Conservation (phyloP, 345 rosid species). For the Dipteronia sinensis region DNA sequence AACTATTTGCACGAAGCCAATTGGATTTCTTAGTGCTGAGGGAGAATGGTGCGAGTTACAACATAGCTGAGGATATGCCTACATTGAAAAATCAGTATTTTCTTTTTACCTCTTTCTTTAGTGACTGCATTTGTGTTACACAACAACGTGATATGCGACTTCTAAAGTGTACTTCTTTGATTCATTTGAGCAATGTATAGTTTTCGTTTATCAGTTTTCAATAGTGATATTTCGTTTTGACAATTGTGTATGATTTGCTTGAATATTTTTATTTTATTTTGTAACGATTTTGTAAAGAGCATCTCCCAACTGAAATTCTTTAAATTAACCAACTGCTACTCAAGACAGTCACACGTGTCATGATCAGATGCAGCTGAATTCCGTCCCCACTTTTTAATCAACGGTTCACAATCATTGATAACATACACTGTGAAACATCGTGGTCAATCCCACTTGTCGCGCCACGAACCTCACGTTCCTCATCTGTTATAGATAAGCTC, state of each 20-base stretch:
- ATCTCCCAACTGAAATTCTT: no score
- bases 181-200: slow-evolving; percentile 17
- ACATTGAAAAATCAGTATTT: neutral
- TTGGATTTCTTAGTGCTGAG: slow-evolving; percentile 3
- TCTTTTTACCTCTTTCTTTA: neutral
- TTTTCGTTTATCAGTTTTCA: no score
- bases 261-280: no score
- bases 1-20: slow-evolving; percentile 27
- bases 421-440: neutral
- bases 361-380: neutral
- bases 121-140: neutral
- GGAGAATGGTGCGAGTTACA: slow-evolving; percentile 4
- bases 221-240: neutral
- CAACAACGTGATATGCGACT: neutral
- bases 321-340: neutral
- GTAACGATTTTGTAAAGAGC: no score
- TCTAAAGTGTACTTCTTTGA: neutral
- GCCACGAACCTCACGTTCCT: slow-evolving; percentile 23
- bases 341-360: neutral
- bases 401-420: neutral
- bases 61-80: neutral
- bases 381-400: neutral
- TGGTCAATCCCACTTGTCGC: neutral
- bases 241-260: no score
- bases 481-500: slow-evolving; percentile 1